Evolutionary conservation across 768 basidiomycete genomes (phyloP), one percentile per base, ranked within the genome.

Genomic region (Peribolospora baueri): DNA sequence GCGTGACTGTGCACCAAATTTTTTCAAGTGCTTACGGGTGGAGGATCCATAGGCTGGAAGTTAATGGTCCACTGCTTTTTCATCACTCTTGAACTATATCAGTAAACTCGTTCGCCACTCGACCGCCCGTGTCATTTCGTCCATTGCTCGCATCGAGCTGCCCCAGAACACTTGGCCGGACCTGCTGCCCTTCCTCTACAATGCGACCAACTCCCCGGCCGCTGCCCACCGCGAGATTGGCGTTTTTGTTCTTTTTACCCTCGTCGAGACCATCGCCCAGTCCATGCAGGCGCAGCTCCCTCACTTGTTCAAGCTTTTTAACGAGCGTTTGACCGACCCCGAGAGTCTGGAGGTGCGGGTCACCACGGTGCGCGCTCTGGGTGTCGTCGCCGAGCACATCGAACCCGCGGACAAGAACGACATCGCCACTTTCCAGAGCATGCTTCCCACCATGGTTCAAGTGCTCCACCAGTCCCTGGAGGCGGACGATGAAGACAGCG

Each of bases 81-180:
- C 25, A 36, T 51, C 10, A 38, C 50, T 6, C 5, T 25, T 25
- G 25, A 25, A 25, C 45, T 10, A 59, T 54, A 54, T 3, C 65
- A 95, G 88, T 60, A 77, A 81, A 56, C 78, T 88, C 58, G 88
- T 93, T 53, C 84, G 88, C 55, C 85, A 95, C 67, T 83, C 90
- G 7, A 77, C 82, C 50, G 84, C 91, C 36, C 84, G 93, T 50
- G 82, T 91, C 56, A 77, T 97, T 59, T 84, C 91, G 47, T 81
- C 86, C 56, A 82, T 97, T 68, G 91, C 90, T 14, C 75, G 78
- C 54, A 76, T 87, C 65, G 93, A 98, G 66, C 74, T 95, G 57
- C 76, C 80, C 11, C 66, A 74, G 54, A 77, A 78, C 61, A 74
- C 76, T 59, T 97, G 93, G 93, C 75, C 81, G 2, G 74, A 79